Evolutionary conservation across 2,329 filamentous ascomycete genomes (phyloP).

Genomic region (Cercospora sesami): DNA sequence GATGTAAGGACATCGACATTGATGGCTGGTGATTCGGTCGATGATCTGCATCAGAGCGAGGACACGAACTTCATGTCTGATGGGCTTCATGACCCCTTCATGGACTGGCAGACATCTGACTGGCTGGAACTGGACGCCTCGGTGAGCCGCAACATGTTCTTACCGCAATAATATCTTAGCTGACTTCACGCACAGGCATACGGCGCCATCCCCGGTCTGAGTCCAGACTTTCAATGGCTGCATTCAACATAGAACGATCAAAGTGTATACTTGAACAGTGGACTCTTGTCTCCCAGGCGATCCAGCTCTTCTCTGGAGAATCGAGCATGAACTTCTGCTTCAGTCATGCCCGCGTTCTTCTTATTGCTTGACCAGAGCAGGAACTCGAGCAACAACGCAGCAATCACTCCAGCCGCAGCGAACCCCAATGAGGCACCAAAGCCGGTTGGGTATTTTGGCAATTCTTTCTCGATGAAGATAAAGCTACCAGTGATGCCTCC

Average conservation of each 20-base stretch:
- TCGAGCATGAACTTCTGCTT: background rate
- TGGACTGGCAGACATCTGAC: background rate
- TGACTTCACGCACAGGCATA: background rate
- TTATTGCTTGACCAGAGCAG: background rate
- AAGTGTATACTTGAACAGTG: background rate
- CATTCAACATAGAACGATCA: background rate
- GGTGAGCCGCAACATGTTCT: background rate
- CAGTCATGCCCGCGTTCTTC: background rate
- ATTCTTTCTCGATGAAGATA: slow-evolving; percentile 41
- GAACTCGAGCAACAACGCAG: background rate
- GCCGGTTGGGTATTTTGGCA: slow-evolving; percentile 39
- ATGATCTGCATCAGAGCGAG: background rate
- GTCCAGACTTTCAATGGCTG: background rate
- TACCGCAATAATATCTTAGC: background rate
- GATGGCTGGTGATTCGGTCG: background rate
- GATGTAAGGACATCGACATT: background rate
- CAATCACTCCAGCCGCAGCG: background rate
- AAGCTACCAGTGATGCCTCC: slow-evolving; percentile 46
- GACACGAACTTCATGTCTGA: background rate
- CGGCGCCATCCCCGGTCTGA: background rate
- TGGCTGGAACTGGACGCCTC: background rate
- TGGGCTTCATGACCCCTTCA: background rate
- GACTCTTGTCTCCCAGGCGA: background rate
- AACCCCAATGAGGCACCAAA: slow-evolving; percentile 30
- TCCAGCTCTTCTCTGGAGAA: background rate